Evolutionary conservation across 441 rosid genomes (phyloP).

Genomic region (Pelargonium australe): DNA sequence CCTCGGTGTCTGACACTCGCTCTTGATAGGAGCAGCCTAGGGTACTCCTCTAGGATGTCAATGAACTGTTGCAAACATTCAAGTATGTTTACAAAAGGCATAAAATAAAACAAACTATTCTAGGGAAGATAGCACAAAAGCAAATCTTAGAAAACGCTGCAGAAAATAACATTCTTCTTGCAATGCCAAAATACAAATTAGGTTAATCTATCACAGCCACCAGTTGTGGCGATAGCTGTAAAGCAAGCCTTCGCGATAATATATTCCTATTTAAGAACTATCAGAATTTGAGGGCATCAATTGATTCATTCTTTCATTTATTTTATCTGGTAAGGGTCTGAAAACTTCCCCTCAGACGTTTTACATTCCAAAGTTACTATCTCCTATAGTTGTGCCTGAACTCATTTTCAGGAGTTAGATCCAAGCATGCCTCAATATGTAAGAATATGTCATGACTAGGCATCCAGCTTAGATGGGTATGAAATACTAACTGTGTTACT

Average conservation of each 20-base stretch:
- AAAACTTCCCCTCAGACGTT: no score
- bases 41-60: conserved; percentile 66
- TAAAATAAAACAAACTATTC: no score
- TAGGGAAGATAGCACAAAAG: no score
- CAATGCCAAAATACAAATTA: background rate
- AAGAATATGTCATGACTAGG: background rate
- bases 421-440: background rate
- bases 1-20: conserved; percentile 59
- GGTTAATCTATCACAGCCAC: background rate
- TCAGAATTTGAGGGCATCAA: background rate
- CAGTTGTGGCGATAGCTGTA: no score
- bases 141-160: no score
- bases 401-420: background rate
- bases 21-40: conserved; percentile 60
- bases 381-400: background rate
- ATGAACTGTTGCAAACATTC: conserved; percentile 55
- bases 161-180: background rate
- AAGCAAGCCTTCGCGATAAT: no score
- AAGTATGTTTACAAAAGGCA: background rate
- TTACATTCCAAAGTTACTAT: background rate
- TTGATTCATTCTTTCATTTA: background rate
- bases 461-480: background rate
- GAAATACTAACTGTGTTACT: background rate
- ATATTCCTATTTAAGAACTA: background rate
- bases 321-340: background rate